Evolutionary conservation across 2,329 filamentous ascomycete genomes (phyloP).

Genomic region (Kalmusia sp.): DNA sequence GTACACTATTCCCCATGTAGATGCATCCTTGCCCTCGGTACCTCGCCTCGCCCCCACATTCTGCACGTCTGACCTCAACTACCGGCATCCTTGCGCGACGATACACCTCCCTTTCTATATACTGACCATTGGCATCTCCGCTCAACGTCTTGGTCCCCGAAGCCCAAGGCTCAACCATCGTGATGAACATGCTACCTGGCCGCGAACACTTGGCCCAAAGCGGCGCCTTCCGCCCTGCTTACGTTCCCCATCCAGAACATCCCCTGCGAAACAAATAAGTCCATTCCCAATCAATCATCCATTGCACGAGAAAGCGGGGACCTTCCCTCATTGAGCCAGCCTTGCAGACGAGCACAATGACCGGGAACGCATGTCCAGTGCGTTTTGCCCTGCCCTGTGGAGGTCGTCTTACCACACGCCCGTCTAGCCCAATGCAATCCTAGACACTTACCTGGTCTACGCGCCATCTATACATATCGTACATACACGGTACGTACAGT

Average conservation of each 20-base stretch:
- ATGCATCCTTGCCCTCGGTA: neutral
- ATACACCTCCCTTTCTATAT: neutral
- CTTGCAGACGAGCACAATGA: neutral
- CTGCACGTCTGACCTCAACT: neutral
- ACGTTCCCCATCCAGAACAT: neutral
- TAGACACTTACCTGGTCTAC: no score
- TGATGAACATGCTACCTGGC: no score
- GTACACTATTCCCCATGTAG: neutral
- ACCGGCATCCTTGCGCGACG: neutral
- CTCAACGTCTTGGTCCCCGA: conserved; percentile 3
- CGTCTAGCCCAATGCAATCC: neutral
- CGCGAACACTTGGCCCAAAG: conserved; percentile 6
- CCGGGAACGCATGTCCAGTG: conserved; percentile 5
- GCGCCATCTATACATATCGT: neutral
- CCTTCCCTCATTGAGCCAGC: no score
- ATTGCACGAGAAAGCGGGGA: no score
- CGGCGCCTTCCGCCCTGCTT: conserved; percentile 5
- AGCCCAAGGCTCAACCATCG: neutral
- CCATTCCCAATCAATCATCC: no score
- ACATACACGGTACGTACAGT: no score
- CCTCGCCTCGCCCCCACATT: neutral
- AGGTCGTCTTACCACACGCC: neutral
- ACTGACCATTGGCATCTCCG: neutral
- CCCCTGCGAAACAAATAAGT: neutral
- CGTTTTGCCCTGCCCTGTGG: neutral